Evolutionary conservation across 768 basidiomycete species (phyloP), one percentile per base, ranked within the genome.

Genomic region (Tephrocybe sp.): DNA sequence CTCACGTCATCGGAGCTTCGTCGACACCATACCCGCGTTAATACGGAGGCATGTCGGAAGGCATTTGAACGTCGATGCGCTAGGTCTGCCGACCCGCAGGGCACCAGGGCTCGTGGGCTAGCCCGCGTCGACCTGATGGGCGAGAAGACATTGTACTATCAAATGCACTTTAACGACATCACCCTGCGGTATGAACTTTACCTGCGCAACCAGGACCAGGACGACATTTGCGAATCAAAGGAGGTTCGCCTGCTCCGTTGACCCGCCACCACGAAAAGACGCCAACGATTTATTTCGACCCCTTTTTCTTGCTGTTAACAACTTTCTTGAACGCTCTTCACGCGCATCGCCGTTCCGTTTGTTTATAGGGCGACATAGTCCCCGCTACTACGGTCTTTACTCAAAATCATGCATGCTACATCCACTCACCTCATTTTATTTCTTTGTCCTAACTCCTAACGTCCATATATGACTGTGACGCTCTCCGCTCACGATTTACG

Each of bases 111-210:
- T 30, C 65, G 72, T 41, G 84, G 83, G 6, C 71, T 82, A 65
- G 70, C 74, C 47, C 74, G 84, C 14, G 74, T 84, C 42, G 84
- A 87, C 52, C 61, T 80, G 31, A 64, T 85, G 48, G 60, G 70
- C 19, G 78, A 80, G 8, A 75, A 64, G 48, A 76, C 79, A 22
- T 61, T 82, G 48, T 85, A 84, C 62, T 72, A 72, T 41, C 80
- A 80, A 26, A 58, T 85, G 73, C 40, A 52, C 14, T 33, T 7
- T 23, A 34, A 52, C 14, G 11, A 20, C 11, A 30, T 44, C 5
- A 35, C 40, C 23, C 36, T 22, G n/a, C 45, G 50, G 19, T 51
- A 51, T 31, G 20, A 47, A 31, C 42, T 52, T 23, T 45, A 52
- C n/a, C 7, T 47, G 12, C 17, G 7, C 1, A 16, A 23, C 5